Evolutionary conservation across 108 stramenopile genomes (phyloP), one percentile per base, ranked within the genome.

Genomic region (Skeletonema tropicum): DNA sequence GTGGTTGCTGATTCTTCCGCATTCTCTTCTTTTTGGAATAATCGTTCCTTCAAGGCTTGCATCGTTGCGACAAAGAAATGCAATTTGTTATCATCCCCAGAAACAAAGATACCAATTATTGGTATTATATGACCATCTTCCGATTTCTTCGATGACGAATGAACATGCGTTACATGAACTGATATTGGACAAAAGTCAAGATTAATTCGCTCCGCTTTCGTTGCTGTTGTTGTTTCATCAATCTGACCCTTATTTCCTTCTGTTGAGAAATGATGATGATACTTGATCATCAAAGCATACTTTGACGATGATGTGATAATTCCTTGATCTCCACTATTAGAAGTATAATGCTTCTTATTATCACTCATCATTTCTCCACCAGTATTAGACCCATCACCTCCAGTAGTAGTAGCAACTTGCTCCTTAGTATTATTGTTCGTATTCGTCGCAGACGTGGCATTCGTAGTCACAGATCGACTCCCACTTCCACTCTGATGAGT

Each of bases 81-180:
- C 15, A 75, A 48, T 6, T 61, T 68, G 61, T 68, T 68, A 58
- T 82, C 80, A 58, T 76, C 75, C 33, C 70, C 61, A 46, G 75
- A 14, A 35, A 82, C 75, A 68, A 71, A 82, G 48, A 82, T 68
- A 15, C 81, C 81, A 61, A 76, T 32, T 23, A 35, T 35, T 19
- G 65, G 12, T 55, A 55, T 15, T 23, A n/a, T 0, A 23, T 9
- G 17, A 19, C 10, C 61, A 62, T 61, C 30, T 14, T 61, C 30
- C 7, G 25, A 12, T 13, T 2, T 26, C 38, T 2, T 26, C 38
- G 41, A 38, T 55, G 59, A 64, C 26, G 64, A 25, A 38, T 70
- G 23, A 30, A 81, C 33, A 5, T 81, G 69, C 12, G 80, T 45
- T 10, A 68, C n/a, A 66, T 82, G 75, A 42, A 82, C 66, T 29